Evolutionary conservation across 129 eudicot species (phyloP).

Genomic region (Helichrysum umbraculigerum): DNA sequence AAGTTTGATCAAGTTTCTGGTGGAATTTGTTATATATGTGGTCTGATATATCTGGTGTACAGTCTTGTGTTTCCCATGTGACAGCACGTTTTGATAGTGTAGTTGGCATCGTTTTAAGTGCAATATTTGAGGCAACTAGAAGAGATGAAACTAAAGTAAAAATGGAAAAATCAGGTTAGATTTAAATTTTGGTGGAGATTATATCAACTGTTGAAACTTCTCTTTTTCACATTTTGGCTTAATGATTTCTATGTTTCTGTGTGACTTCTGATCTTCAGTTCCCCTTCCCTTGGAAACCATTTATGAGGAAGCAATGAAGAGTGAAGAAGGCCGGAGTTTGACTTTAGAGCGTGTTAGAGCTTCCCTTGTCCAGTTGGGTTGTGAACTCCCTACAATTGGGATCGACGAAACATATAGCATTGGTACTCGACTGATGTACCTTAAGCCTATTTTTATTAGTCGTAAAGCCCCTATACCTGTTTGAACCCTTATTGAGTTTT

Average conservation of each 20-base stretch:
- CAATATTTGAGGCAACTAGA: slow-evolving; percentile 63
- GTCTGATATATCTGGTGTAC: slow-evolving; percentile 9
- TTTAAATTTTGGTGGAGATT: background rate
- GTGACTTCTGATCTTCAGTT: slow-evolving; percentile 45
- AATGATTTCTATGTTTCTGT: background rate
- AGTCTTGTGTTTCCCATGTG: slow-evolving; percentile 71
- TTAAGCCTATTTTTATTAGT: background rate
- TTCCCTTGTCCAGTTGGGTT: slow-evolving; percentile 72
- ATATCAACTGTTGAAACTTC: background rate
- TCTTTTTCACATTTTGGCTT: background rate
- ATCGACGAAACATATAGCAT: slow-evolving; percentile 63
- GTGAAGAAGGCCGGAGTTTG: slow-evolving; percentile 83
- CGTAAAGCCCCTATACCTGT: background rate
- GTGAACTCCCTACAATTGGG: slow-evolving; percentile 50
- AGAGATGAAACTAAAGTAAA: slow-evolving; percentile 56
- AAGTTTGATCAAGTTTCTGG: background rate
- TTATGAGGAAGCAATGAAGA: slow-evolving; percentile 72
- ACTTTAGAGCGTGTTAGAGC: slow-evolving; percentile 62
- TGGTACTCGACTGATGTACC: slow-evolving; percentile 33
- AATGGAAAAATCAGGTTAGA: slow-evolving; percentile 61
- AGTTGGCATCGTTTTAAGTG: slow-evolving; percentile 62
- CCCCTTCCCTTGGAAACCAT: slow-evolving; percentile 61
- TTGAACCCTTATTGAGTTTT: slow-evolving; percentile 4
- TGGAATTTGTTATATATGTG: background rate
- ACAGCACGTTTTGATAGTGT: slow-evolving; percentile 49